Conservation (phyloP, 495 filamentous ascomycete species). For the Annulohypoxylon stygium region DNA sequence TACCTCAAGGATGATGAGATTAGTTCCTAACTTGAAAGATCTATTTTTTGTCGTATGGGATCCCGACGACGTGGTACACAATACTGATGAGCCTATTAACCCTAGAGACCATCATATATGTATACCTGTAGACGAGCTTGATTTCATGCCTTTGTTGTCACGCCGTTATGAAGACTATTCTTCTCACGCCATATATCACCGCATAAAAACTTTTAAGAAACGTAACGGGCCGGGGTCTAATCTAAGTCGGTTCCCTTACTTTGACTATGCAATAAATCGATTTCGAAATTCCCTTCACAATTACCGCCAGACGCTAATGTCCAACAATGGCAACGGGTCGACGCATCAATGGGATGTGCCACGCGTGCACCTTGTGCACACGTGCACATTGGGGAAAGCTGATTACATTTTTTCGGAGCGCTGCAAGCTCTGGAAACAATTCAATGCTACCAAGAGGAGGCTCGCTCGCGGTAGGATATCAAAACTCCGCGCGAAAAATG, state of each 20-base stretch:
- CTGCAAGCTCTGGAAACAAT: constrained; percentile 7
- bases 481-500: background rate
- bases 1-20: background rate
- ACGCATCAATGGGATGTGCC: constrained; percentile 6
- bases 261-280: background rate
- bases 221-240: background rate
- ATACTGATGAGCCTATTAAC: background rate
- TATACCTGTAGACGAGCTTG: constrained; percentile 13
- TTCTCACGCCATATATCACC: background rate
- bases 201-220: background rate
- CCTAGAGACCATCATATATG: background rate
- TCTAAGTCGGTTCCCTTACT: background rate
- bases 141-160: background rate
- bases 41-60: constrained; percentile 4
- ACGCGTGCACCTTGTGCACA: background rate
- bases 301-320: background rate
- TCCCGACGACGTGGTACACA: background rate
- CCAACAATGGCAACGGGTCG: background rate
- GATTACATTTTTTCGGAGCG: background rate
- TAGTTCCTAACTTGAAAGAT: constrained; percentile 14
- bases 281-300: background rate
- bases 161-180: background rate
- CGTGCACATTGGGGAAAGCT: background rate
- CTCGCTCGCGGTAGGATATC: background rate
- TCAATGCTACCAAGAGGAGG: constrained; percentile 1